Evolutionary conservation across 2,329 filamentous ascomycete species (phyloP).

Genomic region (Grosmannia penicillata): DNA sequence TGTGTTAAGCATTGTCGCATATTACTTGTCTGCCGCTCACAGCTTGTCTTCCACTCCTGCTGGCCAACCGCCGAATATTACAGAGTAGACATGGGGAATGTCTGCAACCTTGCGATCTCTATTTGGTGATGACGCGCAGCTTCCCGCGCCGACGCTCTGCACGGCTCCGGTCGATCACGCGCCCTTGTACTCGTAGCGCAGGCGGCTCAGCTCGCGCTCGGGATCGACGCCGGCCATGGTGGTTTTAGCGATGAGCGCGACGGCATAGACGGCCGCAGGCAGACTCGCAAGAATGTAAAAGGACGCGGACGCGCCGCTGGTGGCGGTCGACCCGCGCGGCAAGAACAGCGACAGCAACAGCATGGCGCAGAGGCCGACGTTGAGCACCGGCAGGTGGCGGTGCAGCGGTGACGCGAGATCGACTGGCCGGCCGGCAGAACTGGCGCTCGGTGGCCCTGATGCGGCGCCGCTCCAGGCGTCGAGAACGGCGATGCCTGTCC

Average conservation of each 20-base stretch:
- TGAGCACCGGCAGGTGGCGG: constrained; percentile 44
- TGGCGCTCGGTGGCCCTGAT: constrained; percentile 12
- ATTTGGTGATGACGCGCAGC: neutral
- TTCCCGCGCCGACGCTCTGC: too few species aligned
- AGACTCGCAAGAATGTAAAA: constrained; percentile 26
- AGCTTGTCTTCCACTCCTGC: too few species aligned
- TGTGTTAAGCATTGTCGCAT: too few species aligned
- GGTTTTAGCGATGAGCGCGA: constrained; percentile 46
- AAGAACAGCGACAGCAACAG: constrained; percentile 28
- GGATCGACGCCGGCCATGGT: constrained; percentile 57
- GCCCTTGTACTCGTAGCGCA: constrained; percentile 55
- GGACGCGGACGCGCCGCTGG: constrained; percentile 19
- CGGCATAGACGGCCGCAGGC: constrained; percentile 42
- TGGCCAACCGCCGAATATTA: too few species aligned
- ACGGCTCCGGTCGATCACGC: constrained; percentile 27
- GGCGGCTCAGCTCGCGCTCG: constrained; percentile 42
- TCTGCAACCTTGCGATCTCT: too few species aligned
- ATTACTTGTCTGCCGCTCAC: too few species aligned
- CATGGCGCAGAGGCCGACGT: constrained; percentile 38
- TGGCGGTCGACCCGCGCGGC: constrained; percentile 14
- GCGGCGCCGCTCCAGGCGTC: constrained; percentile 26
- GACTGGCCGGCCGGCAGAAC: constrained; percentile 8
- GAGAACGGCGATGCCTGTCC: constrained; percentile 35
- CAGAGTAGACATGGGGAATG: too few species aligned
- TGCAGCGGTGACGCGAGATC: constrained; percentile 31